Evolutionary conservation across 2,329 filamentous ascomycete species (phyloP), one percentile per base, ranked within the genome.

Genomic region (Calonectria fujianensis): DNA sequence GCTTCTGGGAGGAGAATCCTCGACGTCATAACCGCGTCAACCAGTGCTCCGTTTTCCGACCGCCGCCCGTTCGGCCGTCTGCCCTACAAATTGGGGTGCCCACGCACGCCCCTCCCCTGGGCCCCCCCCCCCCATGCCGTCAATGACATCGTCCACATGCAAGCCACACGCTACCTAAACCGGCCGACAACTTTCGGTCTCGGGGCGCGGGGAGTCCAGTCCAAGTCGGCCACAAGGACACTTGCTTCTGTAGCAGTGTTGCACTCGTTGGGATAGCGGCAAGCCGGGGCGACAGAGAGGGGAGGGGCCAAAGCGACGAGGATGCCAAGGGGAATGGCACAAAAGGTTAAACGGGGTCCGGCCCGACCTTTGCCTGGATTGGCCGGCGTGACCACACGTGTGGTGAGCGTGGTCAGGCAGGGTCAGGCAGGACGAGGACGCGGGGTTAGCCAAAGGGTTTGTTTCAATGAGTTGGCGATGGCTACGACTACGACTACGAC

Each of bases 121-220:
- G 20, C 59, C 24, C 37, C 6, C 14, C 37, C 59, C 41, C 63
- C 29, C 39, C 52, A 32, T 29, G 50, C 51, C 37, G 24, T 39
- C 51, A 57, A 80, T 80, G 78, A 80, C 78, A 79, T 77, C 72
- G 71, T 64, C 35, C 76, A 70, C 74, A 76, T 76, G 45, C 31
- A 69, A 69, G 54, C 32, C 52, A 69, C 64, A 18, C 24, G 41
- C 61, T 45, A 45, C 64, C 48, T 16, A 51, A 51, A 52, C 45
- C 32, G 57, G 57, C 35, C 57, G 57, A 54, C 51, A 54, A 54
- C 27, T 54, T 54, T 54, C 29, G 51, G 51, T 20, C 51, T 54
- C 51, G 16, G 14, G 50, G 51, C n/a, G 51, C 51, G 50, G 54
- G 54, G 54, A 37, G 54, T 59, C 54, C 31, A 59, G 27, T 16